A percentile compares a stretch with the other conserved stretches of the same genome.
Evolutionary conservation across 352 stramenopile species (phyloP).

Genomic region (Peronospora belbahrii): DNA sequence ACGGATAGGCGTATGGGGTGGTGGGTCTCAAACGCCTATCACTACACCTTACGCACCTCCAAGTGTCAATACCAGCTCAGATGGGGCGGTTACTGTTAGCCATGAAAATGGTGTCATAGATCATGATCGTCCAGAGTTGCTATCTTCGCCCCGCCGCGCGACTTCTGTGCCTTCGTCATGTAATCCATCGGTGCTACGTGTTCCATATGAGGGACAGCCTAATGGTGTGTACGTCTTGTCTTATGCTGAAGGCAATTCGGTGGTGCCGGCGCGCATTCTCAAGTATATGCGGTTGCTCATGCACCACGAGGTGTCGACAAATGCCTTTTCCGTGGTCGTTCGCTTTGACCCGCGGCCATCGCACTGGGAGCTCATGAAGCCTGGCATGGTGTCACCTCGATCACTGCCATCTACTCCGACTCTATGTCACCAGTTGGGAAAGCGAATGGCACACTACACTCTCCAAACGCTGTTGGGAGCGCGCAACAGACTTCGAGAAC

Average conservation of each 20-base stretch:
- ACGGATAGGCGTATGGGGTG: constrained; percentile 69
- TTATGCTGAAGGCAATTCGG: constrained; percentile 61
- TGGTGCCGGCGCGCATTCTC: constrained; percentile 69
- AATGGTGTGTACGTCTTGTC: constrained; percentile 67
- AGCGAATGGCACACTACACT: no score
- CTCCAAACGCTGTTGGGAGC: no score
- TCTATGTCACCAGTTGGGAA: constrained; percentile 59
- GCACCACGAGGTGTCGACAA: constrained; percentile 80
- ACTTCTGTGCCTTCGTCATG: constrained; percentile 5
- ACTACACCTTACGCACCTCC: constrained; percentile 57
- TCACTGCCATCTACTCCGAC: constrained; percentile 67
- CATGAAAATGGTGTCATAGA: constrained; percentile 6
- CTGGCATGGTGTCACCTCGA: constrained; percentile 71
- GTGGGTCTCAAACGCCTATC: constrained; percentile 73
- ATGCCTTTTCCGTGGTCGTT: constrained; percentile 76
- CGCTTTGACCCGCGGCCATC: constrained; percentile 60
- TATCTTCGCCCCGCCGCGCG: constrained; percentile 6
- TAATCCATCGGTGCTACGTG: constrained; percentile 13
- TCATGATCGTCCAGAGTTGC: constrained; percentile 1
- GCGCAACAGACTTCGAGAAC: no score
- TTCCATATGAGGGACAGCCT: constrained; percentile 17
- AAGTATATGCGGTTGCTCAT: constrained; percentile 85
- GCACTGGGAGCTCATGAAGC: constrained; percentile 69
- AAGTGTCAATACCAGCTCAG: constrained; percentile 6
- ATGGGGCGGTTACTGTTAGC: not conserved